phyloP scores from a whole-genome alignment of 805 yeast genomes.

The Ogataea dorogensis region DNA sequence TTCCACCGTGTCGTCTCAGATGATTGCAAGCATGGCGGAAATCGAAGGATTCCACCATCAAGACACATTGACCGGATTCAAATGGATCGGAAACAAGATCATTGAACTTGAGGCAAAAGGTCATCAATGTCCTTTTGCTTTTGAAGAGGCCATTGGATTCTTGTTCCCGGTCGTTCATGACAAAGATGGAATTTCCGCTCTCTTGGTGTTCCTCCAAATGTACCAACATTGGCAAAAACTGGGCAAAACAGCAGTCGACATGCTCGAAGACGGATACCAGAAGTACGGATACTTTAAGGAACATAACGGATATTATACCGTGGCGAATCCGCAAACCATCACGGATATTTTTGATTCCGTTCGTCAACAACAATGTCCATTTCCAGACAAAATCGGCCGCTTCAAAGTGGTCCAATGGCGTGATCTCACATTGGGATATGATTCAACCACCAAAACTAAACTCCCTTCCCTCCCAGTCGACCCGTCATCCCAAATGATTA shows the following conservation, averaged over 20 bases:
- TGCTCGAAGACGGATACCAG: constrained; percentile 55
- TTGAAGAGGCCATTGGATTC: constrained; percentile 94
- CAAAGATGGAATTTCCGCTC: constrained; percentile 89
- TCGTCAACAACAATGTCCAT: constrained; percentile 26
- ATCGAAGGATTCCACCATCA: constrained; percentile 56
- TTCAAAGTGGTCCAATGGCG: constrained; percentile 67
- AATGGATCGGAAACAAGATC: constrained; percentile 94
- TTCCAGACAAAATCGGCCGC: constrained; percentile 54
- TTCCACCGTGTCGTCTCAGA: constrained; percentile 91
- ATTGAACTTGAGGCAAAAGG: constrained; percentile 67
- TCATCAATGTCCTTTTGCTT: constrained; percentile 77
- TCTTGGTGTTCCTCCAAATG: constrained; percentile 71
- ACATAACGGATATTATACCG: constrained; percentile 80
- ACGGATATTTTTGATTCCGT: constrained; percentile 51
- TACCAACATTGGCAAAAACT: constrained; percentile 47
- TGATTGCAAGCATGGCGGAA: constrained; percentile 67
- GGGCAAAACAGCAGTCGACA: constrained; percentile 43
- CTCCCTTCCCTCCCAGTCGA: constrained; percentile 71
- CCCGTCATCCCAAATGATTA: constrained; percentile 80
- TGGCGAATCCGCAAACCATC: constrained; percentile 54
- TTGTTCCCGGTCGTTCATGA: constrained; percentile 86
- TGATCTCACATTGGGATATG: constrained; percentile 81
- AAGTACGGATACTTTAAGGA: constrained; percentile 81
- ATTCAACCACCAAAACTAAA: constrained; percentile 59
- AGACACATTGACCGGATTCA: constrained; percentile 93